These are phyloP conservation scores for Fusarium redolens DNA, from an alignment of 2,329 filamentous ascomycete species.

Conservation along the genomic window DNA sequence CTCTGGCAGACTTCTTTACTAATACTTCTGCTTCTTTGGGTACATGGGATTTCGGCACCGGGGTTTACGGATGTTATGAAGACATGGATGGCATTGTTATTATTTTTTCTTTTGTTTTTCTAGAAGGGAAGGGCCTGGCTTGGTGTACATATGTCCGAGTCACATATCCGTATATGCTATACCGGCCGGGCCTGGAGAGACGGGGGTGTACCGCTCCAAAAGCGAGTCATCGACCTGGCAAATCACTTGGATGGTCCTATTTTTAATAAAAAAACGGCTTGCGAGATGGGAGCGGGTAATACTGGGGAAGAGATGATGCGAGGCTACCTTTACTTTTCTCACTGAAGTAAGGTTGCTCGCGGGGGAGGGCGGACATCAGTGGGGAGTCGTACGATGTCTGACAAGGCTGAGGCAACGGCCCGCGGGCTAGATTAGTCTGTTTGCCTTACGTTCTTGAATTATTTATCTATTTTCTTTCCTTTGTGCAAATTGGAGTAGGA, in stretches of 20 bases:
- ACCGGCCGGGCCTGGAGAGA: conserved; percentile 25
- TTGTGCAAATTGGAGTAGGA: conserved; percentile 39
- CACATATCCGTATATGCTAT: conserved; percentile 9
- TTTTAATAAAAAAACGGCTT: conserved; percentile 12
- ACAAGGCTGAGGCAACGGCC: conserved; percentile 44
- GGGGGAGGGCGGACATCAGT: conserved; percentile 38
- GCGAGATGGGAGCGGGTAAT: conserved; percentile 44
- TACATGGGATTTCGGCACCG: conserved; percentile 42
- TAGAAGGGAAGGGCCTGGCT: conserved; percentile 23
- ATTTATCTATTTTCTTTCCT: conserved; percentile 33
- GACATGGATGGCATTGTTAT: conserved; percentile 46
- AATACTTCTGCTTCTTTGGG: conserved; percentile 42
- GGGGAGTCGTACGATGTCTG: conserved; percentile 46
- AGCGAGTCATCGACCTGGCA: conserved; percentile 38
- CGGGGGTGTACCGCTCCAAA: conserved; percentile 37
- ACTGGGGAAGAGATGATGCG: conserved; percentile 44
- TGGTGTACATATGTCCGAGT: conserved; percentile 13
- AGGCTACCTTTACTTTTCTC: conserved; percentile 42
- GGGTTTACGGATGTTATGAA: conserved; percentile 47
- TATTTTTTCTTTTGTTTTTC: conserved; percentile 31
- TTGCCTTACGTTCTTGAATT: conserved; percentile 26
- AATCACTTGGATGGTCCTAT: conserved; percentile 26
- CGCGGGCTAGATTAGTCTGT: conserved; percentile 34
- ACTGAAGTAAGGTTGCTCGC: conserved; percentile 36
- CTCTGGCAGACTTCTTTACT: conserved; percentile 41